Evolutionary conservation across 352 stramenopile species (phyloP), one percentile per base, ranked within the genome.

Genomic region (Phytopythium montanum): DNA sequence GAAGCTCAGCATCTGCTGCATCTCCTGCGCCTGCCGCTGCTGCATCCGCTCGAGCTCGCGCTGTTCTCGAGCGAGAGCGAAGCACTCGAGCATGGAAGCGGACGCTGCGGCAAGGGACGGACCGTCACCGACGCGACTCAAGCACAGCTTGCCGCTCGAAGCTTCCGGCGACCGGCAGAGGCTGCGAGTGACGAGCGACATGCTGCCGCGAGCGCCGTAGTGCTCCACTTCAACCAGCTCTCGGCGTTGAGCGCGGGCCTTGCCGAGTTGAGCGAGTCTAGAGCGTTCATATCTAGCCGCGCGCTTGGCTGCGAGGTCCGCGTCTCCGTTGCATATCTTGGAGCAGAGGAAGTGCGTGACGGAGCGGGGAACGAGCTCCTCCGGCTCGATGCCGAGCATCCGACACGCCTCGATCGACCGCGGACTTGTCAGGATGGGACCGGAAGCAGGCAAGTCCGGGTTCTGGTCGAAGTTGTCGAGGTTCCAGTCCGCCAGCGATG

Each of bases 401-500:
- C 72, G 67, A 59, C 85, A 94, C 1, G 82, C 82, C 72, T 87
- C 80, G 16, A 94, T 66, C 0, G 84, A 92, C 23, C 79, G 78
- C 13, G 84, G 84, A 28, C 84, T 94, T 9, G 63, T 87, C 12
- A 94, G 28, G 13, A 91, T 76, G 14, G 73, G 69, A 25, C 67
- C 52, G 3, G 57, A 61, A 0, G 56, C 34, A 41, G 63, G 72
- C 2, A 64, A 38, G 51, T 44, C 54, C 2, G 18, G 38, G 23
- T 56, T 71, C 45, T 92, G 70, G 26, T 92, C 72, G 48, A 92
- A 94, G 50, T 92, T 89, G 12, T 87, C 76, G 18, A 92, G 45
- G 16, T 63, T 79, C 52, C 33, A 58, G 19, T 41, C 19, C 38
- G 46, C 25, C 23, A 52, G 23, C 54, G 13, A 14, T 36, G 28